Conservation (phyloP, 2,329 filamentous ascomycete species). For the Trichoderma koningii region DNA sequence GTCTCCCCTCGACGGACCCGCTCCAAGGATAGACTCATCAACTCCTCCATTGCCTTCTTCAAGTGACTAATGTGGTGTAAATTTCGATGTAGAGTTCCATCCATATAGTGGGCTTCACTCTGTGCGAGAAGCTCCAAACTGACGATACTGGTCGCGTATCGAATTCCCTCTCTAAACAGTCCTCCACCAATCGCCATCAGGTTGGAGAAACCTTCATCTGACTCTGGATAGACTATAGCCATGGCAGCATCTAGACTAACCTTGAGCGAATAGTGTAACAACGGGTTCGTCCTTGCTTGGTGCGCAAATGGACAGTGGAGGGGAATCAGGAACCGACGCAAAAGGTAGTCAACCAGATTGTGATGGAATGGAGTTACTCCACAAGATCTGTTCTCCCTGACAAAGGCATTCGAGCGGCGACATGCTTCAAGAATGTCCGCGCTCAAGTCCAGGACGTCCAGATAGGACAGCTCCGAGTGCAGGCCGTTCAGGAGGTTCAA, state of each 20-base stretch:
- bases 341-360: not conserved
- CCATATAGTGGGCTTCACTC: not conserved
- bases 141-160: not conserved
- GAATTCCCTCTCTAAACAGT: not conserved
- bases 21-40: not conserved
- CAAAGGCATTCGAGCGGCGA: not conserved
- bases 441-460: not conserved
- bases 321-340: not conserved
- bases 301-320: slow-evolving; percentile 10
- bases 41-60: not conserved
- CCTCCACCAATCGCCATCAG: not conserved
- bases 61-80: not conserved
- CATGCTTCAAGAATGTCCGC: not conserved
- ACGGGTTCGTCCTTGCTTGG: not conserved
- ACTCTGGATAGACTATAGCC: not conserved
- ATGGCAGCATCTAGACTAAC: not conserved
- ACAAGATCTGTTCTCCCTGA: not conserved
- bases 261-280: slow-evolving; percentile 9
- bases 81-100: not conserved
- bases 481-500: not conserved
- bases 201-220: slow-evolving; percentile 3
- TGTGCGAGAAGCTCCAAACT: not conserved
- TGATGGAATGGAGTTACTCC: not conserved
- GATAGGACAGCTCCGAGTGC: not conserved
- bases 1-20: not conserved